Evolutionary conservation across 2,329 filamentous ascomycete species (phyloP), one percentile per base, ranked within the genome.

Genomic region (Paecilomyces sp.): DNA sequence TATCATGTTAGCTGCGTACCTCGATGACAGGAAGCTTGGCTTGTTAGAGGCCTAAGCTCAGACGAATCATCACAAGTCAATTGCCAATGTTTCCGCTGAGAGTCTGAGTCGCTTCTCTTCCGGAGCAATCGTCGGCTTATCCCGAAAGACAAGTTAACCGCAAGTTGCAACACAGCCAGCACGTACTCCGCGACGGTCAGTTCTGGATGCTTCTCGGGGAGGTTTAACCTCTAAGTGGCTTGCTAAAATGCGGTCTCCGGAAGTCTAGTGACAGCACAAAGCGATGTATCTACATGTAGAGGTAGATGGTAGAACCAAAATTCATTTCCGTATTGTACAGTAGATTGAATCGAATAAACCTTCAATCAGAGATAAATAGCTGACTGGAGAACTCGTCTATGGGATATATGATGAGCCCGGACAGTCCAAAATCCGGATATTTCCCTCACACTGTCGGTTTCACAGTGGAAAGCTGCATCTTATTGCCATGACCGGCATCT

Each of bases 401-500:
- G 18, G 36, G 36, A 47, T 47, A 22, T 22, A 47, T 18, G 41
- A 47, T 47, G 41, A 22, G 7, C 41, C 41, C 41, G n/a, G n/a
- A 47, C 9, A 47, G 31, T 11, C 31, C 41, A 8, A 2, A 47
- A 47, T 18, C 36, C 15, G 13, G 36, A 18, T 9, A n/a, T 47
- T 18, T 15, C 25, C 33, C 34, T 57, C 47, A 60, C 54, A 50
- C 58, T 41, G 47, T 50, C 30, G 57, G 34, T 36, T 52, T 59
- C 56, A 52, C 24, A 59, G 50, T 15, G 55, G n/a, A 50, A 53
- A 53, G 51, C 13, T 1, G 24, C 8, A 53, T 11, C 25, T 25
- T n/a, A 30, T 53, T 53, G 22, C 51, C 51, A 53, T 53, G 33
- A 15, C 54, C 18, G 24, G 56, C 64, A 28, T 65, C 64, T 3